These are phyloP conservation scores for Pestalotiopsis sp. DNA, from an alignment of 2,329 filamentous ascomycete genomes.

Conservation along the genomic window DNA sequence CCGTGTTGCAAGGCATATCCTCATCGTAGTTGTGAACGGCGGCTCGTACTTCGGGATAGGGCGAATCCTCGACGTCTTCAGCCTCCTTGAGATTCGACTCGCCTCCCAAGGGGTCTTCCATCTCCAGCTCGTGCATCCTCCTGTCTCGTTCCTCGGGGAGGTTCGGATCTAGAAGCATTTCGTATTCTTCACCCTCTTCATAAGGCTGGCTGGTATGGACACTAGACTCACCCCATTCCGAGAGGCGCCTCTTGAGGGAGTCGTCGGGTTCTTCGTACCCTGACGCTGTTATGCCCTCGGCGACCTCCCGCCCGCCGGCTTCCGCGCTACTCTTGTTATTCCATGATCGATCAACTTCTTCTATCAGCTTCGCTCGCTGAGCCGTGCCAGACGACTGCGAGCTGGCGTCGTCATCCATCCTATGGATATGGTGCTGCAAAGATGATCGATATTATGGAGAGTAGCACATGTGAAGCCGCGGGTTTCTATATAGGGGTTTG, in stretches of 20 bases:
- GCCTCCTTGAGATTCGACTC: slow-evolving; percentile 35
- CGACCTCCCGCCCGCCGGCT: slow-evolving; percentile 31
- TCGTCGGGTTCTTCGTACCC: slow-evolving; percentile 26
- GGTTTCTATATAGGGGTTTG: slow-evolving; percentile 21
- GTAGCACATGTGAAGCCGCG: slow-evolving; percentile 14
- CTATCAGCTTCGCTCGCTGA: slow-evolving; percentile 21
- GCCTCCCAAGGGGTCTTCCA: slow-evolving; percentile 22
- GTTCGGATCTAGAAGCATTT: slow-evolving; percentile 59
- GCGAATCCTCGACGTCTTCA: slow-evolving; percentile 58
- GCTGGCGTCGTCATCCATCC: slow-evolving; percentile 33
- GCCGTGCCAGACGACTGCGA: slow-evolving; percentile 37
- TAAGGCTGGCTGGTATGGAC: slow-evolving; percentile 37
- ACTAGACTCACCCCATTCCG: slow-evolving; percentile 44
- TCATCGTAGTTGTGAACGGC: slow-evolving; percentile 68
- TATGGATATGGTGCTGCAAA: slow-evolving; percentile 12
- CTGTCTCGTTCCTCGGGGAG: slow-evolving; percentile 46
- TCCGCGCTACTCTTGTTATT: slow-evolving; percentile 30
- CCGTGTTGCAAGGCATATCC: slow-evolving; percentile 66
- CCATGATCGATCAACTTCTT: slow-evolving; percentile 28
- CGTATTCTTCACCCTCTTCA: slow-evolving; percentile 53
- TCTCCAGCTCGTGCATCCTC: slow-evolving; percentile 17
- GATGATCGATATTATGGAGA: slow-evolving; percentile 20
- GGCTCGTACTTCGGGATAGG: slow-evolving; percentile 67
- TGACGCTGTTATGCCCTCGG: slow-evolving; percentile 19
- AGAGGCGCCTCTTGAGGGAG: slow-evolving; percentile 38